Conservation (phyloP, 768 basidiomycete genomes). For the Auricularia heimuer region DNA sequence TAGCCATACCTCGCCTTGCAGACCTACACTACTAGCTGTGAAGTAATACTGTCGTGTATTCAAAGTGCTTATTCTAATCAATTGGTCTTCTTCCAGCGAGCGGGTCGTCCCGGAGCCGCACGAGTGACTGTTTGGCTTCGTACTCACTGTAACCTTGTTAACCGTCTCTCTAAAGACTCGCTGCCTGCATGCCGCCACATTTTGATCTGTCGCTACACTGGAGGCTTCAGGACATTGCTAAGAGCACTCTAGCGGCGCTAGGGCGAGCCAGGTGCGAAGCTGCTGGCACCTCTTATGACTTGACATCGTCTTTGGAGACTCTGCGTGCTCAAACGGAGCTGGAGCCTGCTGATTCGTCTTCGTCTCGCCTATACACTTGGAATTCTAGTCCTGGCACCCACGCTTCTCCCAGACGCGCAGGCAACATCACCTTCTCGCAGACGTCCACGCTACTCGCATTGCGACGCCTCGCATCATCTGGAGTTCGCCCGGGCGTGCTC, state of each 20-base stretch:
- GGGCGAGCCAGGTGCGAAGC: neutral
- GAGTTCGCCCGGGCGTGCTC: slow-evolving; percentile 74
- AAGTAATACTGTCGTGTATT: no score
- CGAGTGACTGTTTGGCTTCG: no score
- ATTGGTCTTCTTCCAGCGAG: no score
- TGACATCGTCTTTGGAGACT: neutral
- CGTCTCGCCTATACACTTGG: neutral
- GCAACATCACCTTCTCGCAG: neutral
- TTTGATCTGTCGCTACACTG: neutral
- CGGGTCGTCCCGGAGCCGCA: no score
- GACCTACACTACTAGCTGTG: no score
- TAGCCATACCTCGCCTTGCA: no score
- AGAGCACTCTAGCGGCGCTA: neutral
- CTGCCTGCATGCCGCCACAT: neutral
- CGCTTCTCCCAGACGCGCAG: neutral
- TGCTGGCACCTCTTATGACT: neutral
- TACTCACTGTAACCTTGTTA: no score
- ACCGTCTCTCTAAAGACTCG: no score
- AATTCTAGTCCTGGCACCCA: neutral
- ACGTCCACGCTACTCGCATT: slow-evolving; percentile 71
- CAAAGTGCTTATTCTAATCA: no score
- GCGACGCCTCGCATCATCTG: slow-evolving; percentile 84
- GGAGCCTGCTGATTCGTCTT: neutral
- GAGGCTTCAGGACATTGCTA: neutral
- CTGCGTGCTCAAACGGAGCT: neutral